A percentile compares a stretch with the other conserved stretches of the same genome.
phyloP scores from a whole-genome alignment of 768 basidiomycete genomes.

The Trametes elegans region DNA sequence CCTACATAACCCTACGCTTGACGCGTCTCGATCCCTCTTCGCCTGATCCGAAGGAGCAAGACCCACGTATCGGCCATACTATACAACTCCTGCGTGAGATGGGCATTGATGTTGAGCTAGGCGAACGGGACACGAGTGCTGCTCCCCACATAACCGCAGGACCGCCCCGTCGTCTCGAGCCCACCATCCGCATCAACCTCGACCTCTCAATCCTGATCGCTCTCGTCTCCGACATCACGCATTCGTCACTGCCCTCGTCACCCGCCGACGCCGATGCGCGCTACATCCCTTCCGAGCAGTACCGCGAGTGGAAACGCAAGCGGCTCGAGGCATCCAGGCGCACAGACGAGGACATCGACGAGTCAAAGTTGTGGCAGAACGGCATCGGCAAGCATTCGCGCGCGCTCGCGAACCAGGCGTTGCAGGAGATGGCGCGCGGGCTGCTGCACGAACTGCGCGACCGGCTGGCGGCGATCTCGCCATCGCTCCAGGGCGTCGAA shows the following conservation, averaged over 20 bases:
- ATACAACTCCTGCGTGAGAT: constrained; percentile 53
- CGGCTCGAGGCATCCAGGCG: constrained; percentile 1
- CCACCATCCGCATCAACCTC: constrained; percentile 67
- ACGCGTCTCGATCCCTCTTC: constrained; percentile 60
- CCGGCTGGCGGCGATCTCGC: constrained; percentile 32
- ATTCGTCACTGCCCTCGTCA: constrained; percentile 44
- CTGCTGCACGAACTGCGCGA: constrained; percentile 63
- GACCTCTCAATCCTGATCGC: constrained; percentile 87
- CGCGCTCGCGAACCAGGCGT: constrained; percentile 66
- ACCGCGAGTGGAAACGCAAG: constrained; percentile 56
- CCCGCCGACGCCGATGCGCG: constrained; percentile 57
- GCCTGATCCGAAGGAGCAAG: constrained; percentile 32
- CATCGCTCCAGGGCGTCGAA: constrained; percentile 35
- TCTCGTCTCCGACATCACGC: constrained; percentile 28
- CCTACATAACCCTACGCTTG: constrained; percentile 58
- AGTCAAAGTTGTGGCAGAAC: constrained; percentile 1
- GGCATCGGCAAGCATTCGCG: constrained; percentile 55
- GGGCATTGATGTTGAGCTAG: constrained; percentile 67
- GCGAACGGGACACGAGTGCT: constrained; percentile 40
- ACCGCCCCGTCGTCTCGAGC: constrained; percentile 32
- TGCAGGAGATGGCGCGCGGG: constrained; percentile 69
- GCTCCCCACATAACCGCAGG: background rate
- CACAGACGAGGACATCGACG: background rate
- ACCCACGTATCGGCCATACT: constrained; percentile 61
- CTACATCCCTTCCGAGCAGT: constrained; percentile 59